Base-by-base conservation (phyloP, 2,329 filamentous ascomycete species). In the Gaeumannomyces tritici region DNA sequence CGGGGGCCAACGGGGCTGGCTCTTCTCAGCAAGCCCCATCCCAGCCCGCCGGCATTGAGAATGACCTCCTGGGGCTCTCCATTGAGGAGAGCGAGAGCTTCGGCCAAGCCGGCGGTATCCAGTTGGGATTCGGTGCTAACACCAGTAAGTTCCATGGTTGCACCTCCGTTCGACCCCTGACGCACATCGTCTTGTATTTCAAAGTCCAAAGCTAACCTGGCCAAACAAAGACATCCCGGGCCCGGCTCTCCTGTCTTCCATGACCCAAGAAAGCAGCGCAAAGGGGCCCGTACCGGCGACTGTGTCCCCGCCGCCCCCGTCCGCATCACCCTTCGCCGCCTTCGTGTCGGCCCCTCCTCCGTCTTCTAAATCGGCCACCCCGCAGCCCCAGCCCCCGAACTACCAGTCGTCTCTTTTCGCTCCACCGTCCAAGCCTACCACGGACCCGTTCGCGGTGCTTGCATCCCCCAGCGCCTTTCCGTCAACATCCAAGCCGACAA, bases 21-120 rank as follows among this genome's bases (percentile, higher is more conserved):
- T 73, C 78, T 9, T 66, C 71, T 57, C 69, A 73, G 47, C 66
- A 75, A 29, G 67, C 71, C 33, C 75, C 76, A 27, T 73, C 79
- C 18, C 82, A 84, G 63, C 77, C 84, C 1, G 86, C 84, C 62
- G 87, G 89, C 18, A 74, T 98, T 27, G 93, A 97, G 71, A 93
- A 96, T 72, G 95, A 99, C 71, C 80, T 99, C 9, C 80, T 99
- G 5, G 95, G 95, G 0, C 77, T 99, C 56, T 96, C 92, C 55
- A 84, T 99, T 70, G 86, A 86, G 59, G 87, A 89, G 63, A 80
- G 82, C 5, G 73, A 72, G 65, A 81, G 76, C 62, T 93, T 87
- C 70, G 88, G 89, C 15, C 85, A 90, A 70, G 85, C 87, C 7
- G 93, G 93, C 58, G 88, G 88, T 60, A 96, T 98, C 66, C 88